phyloP scores from a whole-genome alignment of 768 basidiomycete species.

The Tulasnella sp. region DNA sequence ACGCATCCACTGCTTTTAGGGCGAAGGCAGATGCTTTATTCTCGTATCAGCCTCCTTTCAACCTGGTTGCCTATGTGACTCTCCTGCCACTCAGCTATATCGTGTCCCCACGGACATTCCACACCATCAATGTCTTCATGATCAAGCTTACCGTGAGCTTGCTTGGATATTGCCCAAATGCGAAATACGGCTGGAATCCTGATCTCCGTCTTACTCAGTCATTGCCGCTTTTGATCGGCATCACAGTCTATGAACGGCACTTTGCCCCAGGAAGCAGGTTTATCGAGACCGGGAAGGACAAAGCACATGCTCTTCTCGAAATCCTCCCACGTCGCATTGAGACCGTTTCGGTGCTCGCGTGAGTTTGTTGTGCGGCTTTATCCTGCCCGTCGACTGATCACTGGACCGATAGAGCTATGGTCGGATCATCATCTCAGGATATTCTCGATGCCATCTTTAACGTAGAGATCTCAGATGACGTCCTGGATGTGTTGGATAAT shows the following conservation, averaged over 20 bases:
- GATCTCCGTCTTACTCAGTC: constrained; percentile 40
- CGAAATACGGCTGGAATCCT: constrained; percentile 14
- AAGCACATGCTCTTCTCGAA: constrained; percentile 56
- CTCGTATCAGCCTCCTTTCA: constrained; percentile 90
- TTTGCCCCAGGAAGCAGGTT: constrained; percentile 49
- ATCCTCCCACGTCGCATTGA: constrained; percentile 67
- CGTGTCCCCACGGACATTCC: constrained; percentile 68
- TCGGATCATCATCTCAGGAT: constrained; percentile 64
- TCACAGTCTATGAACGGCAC: constrained; percentile 76
- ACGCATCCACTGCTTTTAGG: constrained; percentile 39
- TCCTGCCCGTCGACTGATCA: background rate
- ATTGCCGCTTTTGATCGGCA: constrained; percentile 71
- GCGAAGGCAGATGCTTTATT: constrained; percentile 87
- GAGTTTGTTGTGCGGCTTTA: background rate
- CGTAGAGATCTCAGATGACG: constrained; percentile 42
- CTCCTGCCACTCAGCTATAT: constrained; percentile 76
- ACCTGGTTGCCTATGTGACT: constrained; percentile 71
- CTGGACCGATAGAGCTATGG: constrained; percentile 43
- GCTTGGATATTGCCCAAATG: background rate
- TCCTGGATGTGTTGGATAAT: constrained; percentile 18
- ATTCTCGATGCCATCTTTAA: constrained; percentile 78
- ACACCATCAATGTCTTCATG: constrained; percentile 77
- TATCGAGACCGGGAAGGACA: constrained; percentile 51
- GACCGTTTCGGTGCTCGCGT: constrained; percentile 65
- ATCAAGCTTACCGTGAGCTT: constrained; percentile 67